phyloP scores from a whole-genome alignment of 345 rosid genomes.

The Populus tremula region DNA sequence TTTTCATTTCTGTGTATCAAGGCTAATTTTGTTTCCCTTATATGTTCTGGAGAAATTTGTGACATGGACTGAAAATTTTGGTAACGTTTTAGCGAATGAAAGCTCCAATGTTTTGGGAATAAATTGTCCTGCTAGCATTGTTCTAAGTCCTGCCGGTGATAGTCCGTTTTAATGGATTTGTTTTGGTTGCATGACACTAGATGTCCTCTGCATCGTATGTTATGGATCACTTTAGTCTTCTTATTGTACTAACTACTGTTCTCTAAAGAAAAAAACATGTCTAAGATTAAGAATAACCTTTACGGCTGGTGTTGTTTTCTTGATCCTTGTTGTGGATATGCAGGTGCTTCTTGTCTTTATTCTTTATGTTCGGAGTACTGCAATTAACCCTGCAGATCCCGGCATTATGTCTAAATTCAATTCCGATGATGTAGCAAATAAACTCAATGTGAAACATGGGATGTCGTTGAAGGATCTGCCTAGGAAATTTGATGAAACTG shows the following conservation, averaged over 20 bases:
- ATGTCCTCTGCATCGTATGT: background rate
- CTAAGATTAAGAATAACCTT: background rate
- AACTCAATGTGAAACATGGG: constrained; percentile 35
- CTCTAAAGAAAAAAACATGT: background rate
- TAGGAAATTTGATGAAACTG: constrained; percentile 54
- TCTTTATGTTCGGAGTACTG: constrained; percentile 95
- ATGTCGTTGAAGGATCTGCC: constrained; percentile 42
- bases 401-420: constrained; percentile 84
- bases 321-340: constrained; percentile 22
- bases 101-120: too few relatives aligned
- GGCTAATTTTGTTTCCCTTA: background rate
- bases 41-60: background rate
- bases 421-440: constrained; percentile 22
- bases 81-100: background rate
- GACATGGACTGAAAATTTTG: background rate
- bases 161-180: background rate
- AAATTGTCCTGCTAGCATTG: too few relatives aligned
- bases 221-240: background rate
- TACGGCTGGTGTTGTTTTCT: background rate
- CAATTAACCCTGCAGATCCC: constrained; percentile 99
- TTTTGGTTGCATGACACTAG: background rate
- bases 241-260: background rate
- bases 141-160: too few relatives aligned
- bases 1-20: background rate
- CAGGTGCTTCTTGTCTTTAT: constrained; percentile 89